Conservation (phyloP, 2,329 filamentous ascomycete species). For the Thelonectria discophora region DNA sequence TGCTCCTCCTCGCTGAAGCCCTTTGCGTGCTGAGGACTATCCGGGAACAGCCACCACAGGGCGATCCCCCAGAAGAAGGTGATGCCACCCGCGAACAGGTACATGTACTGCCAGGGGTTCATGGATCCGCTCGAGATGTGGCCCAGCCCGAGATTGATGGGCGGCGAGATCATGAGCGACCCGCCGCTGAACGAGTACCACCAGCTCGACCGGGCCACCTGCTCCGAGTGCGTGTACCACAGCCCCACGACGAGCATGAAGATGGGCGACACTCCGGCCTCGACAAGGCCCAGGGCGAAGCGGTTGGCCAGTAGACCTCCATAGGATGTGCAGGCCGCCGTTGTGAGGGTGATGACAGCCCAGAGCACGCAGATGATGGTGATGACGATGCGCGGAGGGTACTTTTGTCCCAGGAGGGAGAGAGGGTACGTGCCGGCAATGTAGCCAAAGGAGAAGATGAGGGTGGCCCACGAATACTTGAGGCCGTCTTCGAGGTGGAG, state of each 20-base stretch:
- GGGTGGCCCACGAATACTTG: conserved; percentile 45
- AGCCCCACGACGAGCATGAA: conserved; percentile 51
- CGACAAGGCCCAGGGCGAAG: conserved; percentile 51
- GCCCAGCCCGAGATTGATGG: conserved; percentile 59
- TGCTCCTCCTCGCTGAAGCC: conserved; percentile 37
- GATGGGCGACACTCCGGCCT: conserved; percentile 45
- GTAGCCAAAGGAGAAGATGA: conserved; percentile 48
- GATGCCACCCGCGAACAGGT: conserved; percentile 57
- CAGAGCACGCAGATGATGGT: conserved; percentile 44
- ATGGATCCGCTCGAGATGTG: conserved; percentile 52
- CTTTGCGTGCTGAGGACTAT: conserved; percentile 51
- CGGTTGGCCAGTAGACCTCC: conserved; percentile 46
- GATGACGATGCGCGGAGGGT: conserved; percentile 43
- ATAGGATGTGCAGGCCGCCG: conserved; percentile 45
- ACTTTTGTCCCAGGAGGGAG: conserved; percentile 43
- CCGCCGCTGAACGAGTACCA: conserved; percentile 52
- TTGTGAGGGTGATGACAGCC: conserved; percentile 45
- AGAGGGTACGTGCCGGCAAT: conserved; percentile 45
- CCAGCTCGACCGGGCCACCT: conserved; percentile 48
- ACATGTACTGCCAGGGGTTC: conserved; percentile 61
- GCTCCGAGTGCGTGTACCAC: conserved; percentile 52
- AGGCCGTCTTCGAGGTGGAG: conserved; percentile 41
- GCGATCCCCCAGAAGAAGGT: conserved; percentile 59
- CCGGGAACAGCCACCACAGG: conserved; percentile 56
- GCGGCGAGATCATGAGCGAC: conserved; percentile 46